Percentiles rank a stretch among this genome's conserved stretches.
Conservation (phyloP, 2,329 filamentous ascomycete genomes). For the Fusarium staphyleae region DNA sequence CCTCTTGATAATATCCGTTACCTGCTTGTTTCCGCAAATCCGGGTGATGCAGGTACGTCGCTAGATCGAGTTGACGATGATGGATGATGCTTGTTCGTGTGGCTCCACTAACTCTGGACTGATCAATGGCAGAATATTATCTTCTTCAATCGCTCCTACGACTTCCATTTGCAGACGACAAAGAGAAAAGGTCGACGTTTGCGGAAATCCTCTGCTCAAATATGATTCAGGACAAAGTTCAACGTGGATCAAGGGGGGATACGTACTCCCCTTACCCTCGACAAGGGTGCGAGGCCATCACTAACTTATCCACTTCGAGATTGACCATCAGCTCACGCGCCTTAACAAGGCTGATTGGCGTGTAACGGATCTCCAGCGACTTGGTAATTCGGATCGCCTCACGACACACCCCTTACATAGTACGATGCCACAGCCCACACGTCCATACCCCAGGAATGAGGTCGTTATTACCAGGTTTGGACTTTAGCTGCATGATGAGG, state of each 20-base stretch:
- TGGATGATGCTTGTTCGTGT: constrained; percentile 16
- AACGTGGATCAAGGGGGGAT: constrained; percentile 23
- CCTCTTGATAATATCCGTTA: not conserved
- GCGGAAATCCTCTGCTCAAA: constrained; percentile 22
- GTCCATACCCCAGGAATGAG: constrained; percentile 15
- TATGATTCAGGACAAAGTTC: constrained; percentile 21
- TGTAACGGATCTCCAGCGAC: constrained; percentile 21
- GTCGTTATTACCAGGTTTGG: constrained; percentile 16
- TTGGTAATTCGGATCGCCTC: constrained; percentile 28
- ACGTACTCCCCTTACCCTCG: constrained; percentile 30
- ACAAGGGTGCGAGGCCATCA: constrained; percentile 38
- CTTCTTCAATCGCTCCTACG: not conserved
- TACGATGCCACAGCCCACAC: constrained; percentile 11
- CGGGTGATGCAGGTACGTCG: not conserved
- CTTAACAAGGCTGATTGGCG: constrained; percentile 35
- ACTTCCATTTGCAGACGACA: not conserved
- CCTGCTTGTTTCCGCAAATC: not conserved
- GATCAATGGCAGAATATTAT: constrained; percentile 1
- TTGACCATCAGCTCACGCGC: constrained; percentile 29
- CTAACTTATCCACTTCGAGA: constrained; percentile 30
- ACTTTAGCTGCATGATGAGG: constrained; percentile 23
- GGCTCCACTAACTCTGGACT: constrained; percentile 4
- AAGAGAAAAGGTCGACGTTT: constrained; percentile 7
- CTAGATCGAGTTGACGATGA: not conserved
- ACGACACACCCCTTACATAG: constrained; percentile 22